phyloP scores from a whole-genome alignment of 169 alveolate species.

The Plasmodium reichenowi region DNA sequence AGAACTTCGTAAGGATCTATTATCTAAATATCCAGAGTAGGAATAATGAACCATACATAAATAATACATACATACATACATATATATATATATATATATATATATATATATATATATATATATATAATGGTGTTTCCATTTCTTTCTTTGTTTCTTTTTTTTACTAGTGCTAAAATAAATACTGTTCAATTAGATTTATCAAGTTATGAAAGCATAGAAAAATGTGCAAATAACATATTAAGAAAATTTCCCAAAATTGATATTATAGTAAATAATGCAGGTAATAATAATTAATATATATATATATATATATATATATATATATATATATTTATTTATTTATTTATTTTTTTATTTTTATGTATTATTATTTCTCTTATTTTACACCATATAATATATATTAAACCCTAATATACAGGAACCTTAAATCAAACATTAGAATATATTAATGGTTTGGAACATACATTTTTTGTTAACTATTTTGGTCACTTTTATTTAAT shows the following conservation, averaged over 20 bases:
- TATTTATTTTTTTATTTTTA: background rate
- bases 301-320: conserved; percentile 1
- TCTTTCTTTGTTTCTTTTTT: background rate
- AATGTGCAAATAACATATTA: conserved; percentile 47
- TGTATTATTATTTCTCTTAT: background rate
- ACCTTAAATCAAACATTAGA: conserved; percentile 29
- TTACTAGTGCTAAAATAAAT: conserved; percentile 39
- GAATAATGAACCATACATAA: background rate
- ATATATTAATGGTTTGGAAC: conserved; percentile 43
- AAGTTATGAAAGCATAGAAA: conserved; percentile 56
- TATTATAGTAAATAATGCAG: conserved; percentile 70
- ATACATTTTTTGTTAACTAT: conserved; percentile 54
- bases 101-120: background rate
- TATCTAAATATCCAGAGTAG: conserved; percentile 41
- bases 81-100: background rate
- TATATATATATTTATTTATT: background rate
- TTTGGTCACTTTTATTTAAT: conserved; percentile 68
- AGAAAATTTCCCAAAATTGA: conserved; percentile 52
- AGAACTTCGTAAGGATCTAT: conserved; percentile 17
- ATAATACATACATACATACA: background rate
- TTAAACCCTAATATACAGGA: conserved; percentile 9
- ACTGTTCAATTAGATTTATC: conserved; percentile 53
- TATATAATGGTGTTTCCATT: background rate
- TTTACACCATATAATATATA: background rate
- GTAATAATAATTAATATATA: conserved; percentile 4